Percentiles rank a stretch among this genome's conserved stretches.
Conservation (phyloP, 768 basidiomycete genomes). For the Termitomyces sp. region DNA sequence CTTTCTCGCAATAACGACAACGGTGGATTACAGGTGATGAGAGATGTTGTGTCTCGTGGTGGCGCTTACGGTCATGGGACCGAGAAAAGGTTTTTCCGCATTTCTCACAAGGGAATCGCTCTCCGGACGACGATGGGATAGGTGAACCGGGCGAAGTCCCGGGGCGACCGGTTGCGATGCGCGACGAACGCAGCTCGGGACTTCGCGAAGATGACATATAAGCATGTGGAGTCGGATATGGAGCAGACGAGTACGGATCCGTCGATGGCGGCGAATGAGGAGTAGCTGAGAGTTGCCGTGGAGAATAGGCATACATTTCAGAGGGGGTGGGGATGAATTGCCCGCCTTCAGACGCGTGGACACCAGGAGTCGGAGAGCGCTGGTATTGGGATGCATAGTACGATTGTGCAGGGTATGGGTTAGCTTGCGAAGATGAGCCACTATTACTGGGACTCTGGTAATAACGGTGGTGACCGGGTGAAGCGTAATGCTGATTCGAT, state of each 20-base stretch:
- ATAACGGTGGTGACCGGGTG: constrained; percentile 16
- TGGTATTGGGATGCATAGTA: constrained; percentile 18
- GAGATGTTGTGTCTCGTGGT: constrained; percentile 73
- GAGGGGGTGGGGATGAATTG: constrained; percentile 47
- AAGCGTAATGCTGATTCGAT: constrained; percentile 23
- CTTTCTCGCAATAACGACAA: constrained; percentile 71
- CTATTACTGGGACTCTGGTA: constrained; percentile 16
- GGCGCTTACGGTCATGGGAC: constrained; percentile 76
- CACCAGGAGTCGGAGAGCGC: constrained; percentile 13
- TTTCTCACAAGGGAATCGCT: constrained; percentile 66
- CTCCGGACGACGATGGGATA: constrained; percentile 39
- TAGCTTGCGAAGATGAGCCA: constrained; percentile 17
- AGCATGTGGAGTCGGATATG: constrained; percentile 20
- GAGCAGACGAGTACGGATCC: constrained; percentile 13
- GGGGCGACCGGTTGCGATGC: constrained; percentile 35
- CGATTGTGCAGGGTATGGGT: constrained; percentile 15
- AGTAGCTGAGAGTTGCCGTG: constrained; percentile 17
- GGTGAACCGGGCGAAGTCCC: constrained; percentile 33
- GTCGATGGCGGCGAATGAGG: constrained; percentile 19
- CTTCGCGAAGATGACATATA: constrained; percentile 24
- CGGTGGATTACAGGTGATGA: constrained; percentile 58
- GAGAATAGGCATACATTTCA: constrained; percentile 28
- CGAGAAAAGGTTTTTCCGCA: constrained; percentile 80
- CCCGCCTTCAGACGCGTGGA: constrained; percentile 15
- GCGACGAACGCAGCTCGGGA: constrained; percentile 27